phyloP scores from a whole-genome alignment of 805 yeast species.

The Candida takata region DNA sequence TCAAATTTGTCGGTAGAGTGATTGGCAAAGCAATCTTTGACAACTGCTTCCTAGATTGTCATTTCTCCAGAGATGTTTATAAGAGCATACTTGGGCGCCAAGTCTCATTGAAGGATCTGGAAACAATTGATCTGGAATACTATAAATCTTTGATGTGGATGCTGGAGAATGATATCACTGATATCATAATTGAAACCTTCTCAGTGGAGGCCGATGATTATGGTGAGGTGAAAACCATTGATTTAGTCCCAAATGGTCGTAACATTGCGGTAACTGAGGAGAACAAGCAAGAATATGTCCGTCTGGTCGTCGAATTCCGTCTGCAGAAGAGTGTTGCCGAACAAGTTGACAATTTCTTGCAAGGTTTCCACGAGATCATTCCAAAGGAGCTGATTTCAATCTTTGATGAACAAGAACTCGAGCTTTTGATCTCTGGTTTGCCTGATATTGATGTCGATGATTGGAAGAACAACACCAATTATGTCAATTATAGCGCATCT shows the following conservation, averaged over 20 bases:
- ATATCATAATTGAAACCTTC: constrained; percentile 89
- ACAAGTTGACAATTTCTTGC: constrained; percentile 77
- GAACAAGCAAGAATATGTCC: constrained; percentile 86
- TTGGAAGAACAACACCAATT: constrained; percentile 82
- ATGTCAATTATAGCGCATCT: constrained; percentile 74
- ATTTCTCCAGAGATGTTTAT: constrained; percentile 92
- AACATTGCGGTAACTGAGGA: constrained; percentile 82
- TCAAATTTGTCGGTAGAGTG: constrained; percentile 88
- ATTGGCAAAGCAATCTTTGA: constrained; percentile 94
- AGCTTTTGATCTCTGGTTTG: constrained; percentile 83
- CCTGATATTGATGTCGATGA: constrained; percentile 96
- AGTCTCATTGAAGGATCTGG: constrained; percentile 89
- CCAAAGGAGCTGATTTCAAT: constrained; percentile 77
- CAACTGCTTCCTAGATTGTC: constrained; percentile 81
- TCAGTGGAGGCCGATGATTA: constrained; percentile 90
- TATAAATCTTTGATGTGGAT: constrained; percentile 93
- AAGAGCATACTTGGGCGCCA: constrained; percentile 73
- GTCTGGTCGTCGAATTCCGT: constrained; percentile 78
- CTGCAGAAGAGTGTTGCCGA: constrained; percentile 76
- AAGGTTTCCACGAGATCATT: constrained; percentile 86
- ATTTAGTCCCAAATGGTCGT: constrained; percentile 75
- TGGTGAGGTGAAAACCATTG: constrained; percentile 81
- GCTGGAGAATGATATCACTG: constrained; percentile 94
- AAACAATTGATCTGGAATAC: constrained; percentile 84
- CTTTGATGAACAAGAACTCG: constrained; percentile 94